A percentile compares a stretch with the other conserved stretches of the same genome.
phyloP scores from a whole-genome alignment of 352 stramenopile genomes.

The Phytophthora podocarpi region DNA sequence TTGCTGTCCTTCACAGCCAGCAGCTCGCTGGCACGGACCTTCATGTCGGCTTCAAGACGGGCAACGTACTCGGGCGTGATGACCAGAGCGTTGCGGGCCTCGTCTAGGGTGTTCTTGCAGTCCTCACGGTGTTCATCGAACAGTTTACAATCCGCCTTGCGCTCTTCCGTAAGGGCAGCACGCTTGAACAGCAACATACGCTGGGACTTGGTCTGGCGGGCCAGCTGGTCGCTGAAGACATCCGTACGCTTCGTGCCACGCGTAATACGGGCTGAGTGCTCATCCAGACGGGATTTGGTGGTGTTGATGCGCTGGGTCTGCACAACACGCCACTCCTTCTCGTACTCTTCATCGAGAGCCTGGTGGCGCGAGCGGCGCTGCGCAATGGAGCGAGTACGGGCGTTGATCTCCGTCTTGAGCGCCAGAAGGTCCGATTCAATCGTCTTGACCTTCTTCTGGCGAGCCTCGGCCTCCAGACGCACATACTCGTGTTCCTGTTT shows the following conservation, averaged over 20 bases:
- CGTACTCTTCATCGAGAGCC: slow-evolving; percentile 81
- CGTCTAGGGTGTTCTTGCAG: slow-evolving; percentile 77
- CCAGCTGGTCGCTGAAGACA: slow-evolving; percentile 80
- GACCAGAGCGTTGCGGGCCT: slow-evolving; percentile 65
- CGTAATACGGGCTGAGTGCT: slow-evolving; percentile 69
- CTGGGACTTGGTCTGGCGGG: slow-evolving; percentile 82
- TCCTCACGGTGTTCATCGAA: slow-evolving; percentile 89
- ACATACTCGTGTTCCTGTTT: slow-evolving; percentile 89
- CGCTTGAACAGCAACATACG: slow-evolving; percentile 90
- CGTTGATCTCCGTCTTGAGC: slow-evolving; percentile 84
- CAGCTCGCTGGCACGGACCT: slow-evolving; percentile 77
- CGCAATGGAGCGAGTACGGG: slow-evolving; percentile 67
- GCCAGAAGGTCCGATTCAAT: slow-evolving; percentile 79
- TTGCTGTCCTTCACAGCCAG: slow-evolving; percentile 84
- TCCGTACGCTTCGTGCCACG: slow-evolving; percentile 87
- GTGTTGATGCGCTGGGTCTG: slow-evolving; percentile 66
- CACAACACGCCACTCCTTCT: slow-evolving; percentile 84
- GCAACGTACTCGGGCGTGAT: slow-evolving; percentile 88
- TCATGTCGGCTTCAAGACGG: slow-evolving; percentile 86
- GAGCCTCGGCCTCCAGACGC: slow-evolving; percentile 66
- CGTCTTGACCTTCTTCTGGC: slow-evolving; percentile 85
- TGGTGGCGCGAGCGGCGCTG: slow-evolving; percentile 79
- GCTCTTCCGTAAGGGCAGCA: slow-evolving; percentile 82
- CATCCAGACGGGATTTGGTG: slow-evolving; percentile 67
- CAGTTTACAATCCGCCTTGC: slow-evolving; percentile 77